These are phyloP conservation scores for Ophiostoma pallidulum DNA, from an alignment of 2,329 filamentous ascomycete species.

Conservation along the genomic window DNA sequence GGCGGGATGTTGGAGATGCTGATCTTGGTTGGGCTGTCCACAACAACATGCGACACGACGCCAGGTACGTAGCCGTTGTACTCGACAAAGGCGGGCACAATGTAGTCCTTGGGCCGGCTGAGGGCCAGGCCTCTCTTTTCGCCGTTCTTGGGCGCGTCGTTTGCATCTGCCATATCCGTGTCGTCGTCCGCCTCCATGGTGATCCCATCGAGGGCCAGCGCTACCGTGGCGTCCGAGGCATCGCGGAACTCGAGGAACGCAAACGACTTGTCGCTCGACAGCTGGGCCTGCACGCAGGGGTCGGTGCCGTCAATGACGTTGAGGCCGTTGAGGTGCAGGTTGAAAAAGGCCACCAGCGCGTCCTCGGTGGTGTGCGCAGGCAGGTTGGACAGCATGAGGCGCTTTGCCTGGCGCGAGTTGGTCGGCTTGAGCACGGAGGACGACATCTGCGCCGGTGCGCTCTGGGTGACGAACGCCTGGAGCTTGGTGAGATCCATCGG, in stretches of 20 bases:
- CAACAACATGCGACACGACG: slow-evolving; percentile 68
- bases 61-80: slow-evolving; percentile 66
- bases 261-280: slow-evolving; percentile 70
- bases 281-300: slow-evolving; percentile 74
- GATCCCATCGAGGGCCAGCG: slow-evolving; percentile 81
- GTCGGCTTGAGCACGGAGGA: slow-evolving; percentile 60
- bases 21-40: slow-evolving; percentile 92
- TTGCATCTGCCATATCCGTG: slow-evolving; percentile 34
- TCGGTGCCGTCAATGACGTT: slow-evolving; percentile 80
- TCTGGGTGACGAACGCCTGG: slow-evolving; percentile 91
- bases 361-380: slow-evolving; percentile 67
- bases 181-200: slow-evolving; percentile 68
- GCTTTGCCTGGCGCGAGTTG: slow-evolving; percentile 89
- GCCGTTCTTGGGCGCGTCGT: slow-evolving; percentile 41
- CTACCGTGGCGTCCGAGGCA: slow-evolving; percentile 79
- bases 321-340: slow-evolving; percentile 90
- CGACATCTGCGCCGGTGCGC: slow-evolving; percentile 39
- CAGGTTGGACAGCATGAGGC: slow-evolving; percentile 79
- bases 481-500: slow-evolving; percentile 90
- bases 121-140: slow-evolving; percentile 57
- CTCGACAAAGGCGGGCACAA: slow-evolving; percentile 71
- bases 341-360: slow-evolving; percentile 74
- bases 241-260: slow-evolving; percentile 87
- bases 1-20: slow-evolving; percentile 81
- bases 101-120: slow-evolving; percentile 90